Evolutionary conservation across 306 rosid genomes (phyloP), one percentile per base, ranked within the genome.

Genomic region (Prunus davidiana): DNA sequence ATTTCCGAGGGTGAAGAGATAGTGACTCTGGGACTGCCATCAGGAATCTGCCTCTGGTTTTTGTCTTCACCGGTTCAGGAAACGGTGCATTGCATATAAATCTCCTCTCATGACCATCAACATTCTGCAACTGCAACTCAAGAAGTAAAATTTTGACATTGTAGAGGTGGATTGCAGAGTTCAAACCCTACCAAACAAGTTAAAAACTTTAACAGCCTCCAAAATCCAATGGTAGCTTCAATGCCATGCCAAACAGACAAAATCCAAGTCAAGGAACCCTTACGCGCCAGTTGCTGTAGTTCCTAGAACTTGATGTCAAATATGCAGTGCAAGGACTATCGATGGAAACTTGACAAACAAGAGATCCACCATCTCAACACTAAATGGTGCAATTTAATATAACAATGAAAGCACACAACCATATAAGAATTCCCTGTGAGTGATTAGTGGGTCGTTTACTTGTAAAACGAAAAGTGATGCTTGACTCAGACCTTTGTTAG

Each of bases 1-100:
- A 92, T 90, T 84, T 86, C 98, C 66, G 92, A 92, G 32, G 98
- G 93, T 3, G 98, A 95, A 88, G 97, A 92, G 88, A 89, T 95
- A 77, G 89, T 96, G 58, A 83, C 90, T 12, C 83, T 74, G 72
- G 97, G 98, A 45, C 82, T 94, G 82, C 95, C 96, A 25, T 71
- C 85, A 77, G 97, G 96, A 79, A 92, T 94, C 57, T 94, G 89
- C 98, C 98, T 50, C 83, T 94, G 79, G 89, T 94, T 78, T 92
- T 94, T 78, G 90, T 90, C 50, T 92, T 94, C 77, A 90, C 97
- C 43, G 97, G 96, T 72, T 90, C 96, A 28, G 98, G 98, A 27
- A 94, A 90, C 76, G 98, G 98, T 93, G 84, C 25, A 13, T 52
- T 34, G n/a, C 15, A 8, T 32, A 52, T 34, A n/a, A 22, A 54